Percentiles rank a stretch among this genome's conserved stretches.
Evolutionary conservation across 176 grass and related monocot species (phyloP).

Genomic region (Saccharum spontaneum): DNA sequence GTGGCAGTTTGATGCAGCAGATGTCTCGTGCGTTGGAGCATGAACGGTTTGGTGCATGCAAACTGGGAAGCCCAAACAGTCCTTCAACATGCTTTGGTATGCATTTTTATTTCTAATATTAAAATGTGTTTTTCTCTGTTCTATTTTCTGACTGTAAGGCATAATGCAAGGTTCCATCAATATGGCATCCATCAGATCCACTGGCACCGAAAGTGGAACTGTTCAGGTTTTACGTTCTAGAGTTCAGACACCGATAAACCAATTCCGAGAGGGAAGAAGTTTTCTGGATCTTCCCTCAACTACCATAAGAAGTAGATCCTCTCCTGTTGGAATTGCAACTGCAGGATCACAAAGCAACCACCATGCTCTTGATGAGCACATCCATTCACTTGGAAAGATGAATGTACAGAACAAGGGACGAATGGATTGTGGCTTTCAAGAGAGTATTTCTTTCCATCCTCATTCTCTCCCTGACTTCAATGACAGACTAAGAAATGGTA

Average conservation of each 20-base stretch:
- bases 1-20: conserved; percentile 66
- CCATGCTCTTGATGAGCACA: conserved; percentile 41
- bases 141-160: conserved; percentile 30
- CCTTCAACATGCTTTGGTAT: conserved; percentile 67
- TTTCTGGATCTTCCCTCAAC: conserved; percentile 29
- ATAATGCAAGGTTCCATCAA: conserved; percentile 44
- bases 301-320: conserved; percentile 33
- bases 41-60: conserved; percentile 44
- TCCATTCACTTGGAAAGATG: conserved; percentile 61
- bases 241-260: conserved; percentile 43
- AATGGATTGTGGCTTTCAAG: conserved; percentile 62
- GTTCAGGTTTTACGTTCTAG: conserved; percentile 47
- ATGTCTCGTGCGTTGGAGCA: conserved; percentile 46
- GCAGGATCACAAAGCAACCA: conserved; percentile 39
- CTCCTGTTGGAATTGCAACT: conserved; percentile 57
- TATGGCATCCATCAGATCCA: conserved; percentile 38
- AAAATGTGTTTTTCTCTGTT: conserved; percentile 23
- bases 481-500: conserved; percentile 49
- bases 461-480: conserved; percentile 74
- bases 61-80: conserved; percentile 56
- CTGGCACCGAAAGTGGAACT: conserved; percentile 55
- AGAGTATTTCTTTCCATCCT: conserved; percentile 53
- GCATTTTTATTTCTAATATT: conserved; percentile 33
- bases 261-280: conserved; percentile 50
- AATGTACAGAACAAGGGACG: conserved; percentile 32